Percentiles rank a stretch among this genome's conserved stretches.
Conservation (phyloP, 306 rosid species). For the Betula pendula region DNA sequence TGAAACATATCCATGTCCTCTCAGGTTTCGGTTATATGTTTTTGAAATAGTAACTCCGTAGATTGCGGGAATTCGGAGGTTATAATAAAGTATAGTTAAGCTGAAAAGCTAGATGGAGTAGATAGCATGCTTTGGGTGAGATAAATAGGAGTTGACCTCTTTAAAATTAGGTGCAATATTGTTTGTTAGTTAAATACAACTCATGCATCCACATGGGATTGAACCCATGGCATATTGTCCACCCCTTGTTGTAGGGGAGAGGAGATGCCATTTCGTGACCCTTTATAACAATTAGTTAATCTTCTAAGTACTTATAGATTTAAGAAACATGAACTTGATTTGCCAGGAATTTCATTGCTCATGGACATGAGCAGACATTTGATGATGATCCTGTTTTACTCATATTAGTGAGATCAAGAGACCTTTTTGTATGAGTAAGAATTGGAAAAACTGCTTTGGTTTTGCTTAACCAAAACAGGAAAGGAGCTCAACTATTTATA, state of each 20-base stretch:
- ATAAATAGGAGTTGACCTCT: not conserved
- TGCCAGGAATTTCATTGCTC: not conserved
- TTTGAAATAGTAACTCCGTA: not conserved
- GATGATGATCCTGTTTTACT: not conserved
- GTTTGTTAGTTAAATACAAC: not conserved
- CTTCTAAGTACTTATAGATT: not conserved
- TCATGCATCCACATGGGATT: not conserved
- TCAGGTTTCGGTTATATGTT: not conserved
- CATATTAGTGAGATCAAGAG: not conserved
- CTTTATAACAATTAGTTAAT: not conserved
- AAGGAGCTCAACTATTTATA: too few relatives aligned
- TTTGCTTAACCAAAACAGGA: too few relatives aligned
- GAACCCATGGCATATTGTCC: not conserved
- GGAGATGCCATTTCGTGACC: not conserved
- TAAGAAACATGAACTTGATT: not conserved
- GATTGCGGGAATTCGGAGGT: not conserved
- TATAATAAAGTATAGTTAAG: not conserved
- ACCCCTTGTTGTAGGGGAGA: not conserved
- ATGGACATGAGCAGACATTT: not conserved
- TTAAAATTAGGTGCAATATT: not conserved
- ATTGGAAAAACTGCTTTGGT: too few relatives aligned
- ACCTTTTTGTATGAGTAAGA: too few relatives aligned
- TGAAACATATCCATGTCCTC: not conserved
- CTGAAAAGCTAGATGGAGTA: not conserved
- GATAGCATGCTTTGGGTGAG: not conserved